Evolutionary conservation across 169 alveolate species (phyloP).

Genomic region (Cryptosporidium tyzzeri): DNA sequence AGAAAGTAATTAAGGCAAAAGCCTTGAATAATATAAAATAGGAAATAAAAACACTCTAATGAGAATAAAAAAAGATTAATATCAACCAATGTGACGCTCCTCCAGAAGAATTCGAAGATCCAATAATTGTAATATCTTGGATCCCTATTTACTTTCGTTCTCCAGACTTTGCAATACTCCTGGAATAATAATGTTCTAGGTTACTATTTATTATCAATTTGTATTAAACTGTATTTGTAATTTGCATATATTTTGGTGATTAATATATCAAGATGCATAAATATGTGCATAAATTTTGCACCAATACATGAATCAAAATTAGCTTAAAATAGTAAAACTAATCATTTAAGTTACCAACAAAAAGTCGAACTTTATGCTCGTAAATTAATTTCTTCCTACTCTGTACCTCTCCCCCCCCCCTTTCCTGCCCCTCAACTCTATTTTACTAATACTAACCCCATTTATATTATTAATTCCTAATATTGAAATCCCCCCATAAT

Average conservation of each 20-base stretch:
- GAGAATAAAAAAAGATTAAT: neutral
- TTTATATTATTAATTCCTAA: neutral
- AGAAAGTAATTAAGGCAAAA: neutral
- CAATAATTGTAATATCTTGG: neutral
- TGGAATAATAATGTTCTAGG: neutral
- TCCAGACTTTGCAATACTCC: neutral
- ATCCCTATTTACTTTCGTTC: conserved; percentile 2
- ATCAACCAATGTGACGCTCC: neutral
- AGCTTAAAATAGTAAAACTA: neutral
- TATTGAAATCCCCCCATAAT: neutral
- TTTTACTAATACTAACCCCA: neutral
- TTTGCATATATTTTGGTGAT: neutral
- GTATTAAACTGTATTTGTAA: neutral
- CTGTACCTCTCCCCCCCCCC: neutral
- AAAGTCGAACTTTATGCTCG: neutral
- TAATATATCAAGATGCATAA: neutral
- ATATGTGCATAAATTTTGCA: neutral
- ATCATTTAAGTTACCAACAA: neutral
- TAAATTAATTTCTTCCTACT: neutral
- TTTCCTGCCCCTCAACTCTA: neutral
- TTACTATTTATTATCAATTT: neutral
- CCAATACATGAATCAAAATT: neutral
- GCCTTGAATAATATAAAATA: conserved; percentile 10
- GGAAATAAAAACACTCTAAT: conserved; percentile 6
- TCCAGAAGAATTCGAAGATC: conserved; percentile 8